phyloP scores from a whole-genome alignment of 2,329 filamentous ascomycete genomes.

The Emmonsiellopsis sp. region DNA sequence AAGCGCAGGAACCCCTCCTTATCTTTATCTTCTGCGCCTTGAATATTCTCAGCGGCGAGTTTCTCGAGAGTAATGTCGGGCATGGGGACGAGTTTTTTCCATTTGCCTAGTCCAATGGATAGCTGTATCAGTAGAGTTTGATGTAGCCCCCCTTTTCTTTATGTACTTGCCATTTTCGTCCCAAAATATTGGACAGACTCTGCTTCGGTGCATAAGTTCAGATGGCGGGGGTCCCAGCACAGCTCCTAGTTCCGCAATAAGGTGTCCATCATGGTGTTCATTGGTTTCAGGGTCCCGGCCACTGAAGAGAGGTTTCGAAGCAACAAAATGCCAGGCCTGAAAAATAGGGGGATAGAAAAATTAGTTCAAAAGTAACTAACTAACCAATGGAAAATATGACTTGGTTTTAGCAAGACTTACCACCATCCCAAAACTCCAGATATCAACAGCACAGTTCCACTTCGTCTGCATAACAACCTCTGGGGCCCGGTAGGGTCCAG shows the following conservation, averaged over 20 bases:
- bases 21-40: conserved; percentile 6
- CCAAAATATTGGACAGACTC: conserved; percentile 16
- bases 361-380: background rate
- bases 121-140: conserved; percentile 5
- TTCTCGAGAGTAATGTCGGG: conserved; percentile 11
- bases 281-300: conserved; percentile 1
- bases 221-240: conserved; percentile 10
- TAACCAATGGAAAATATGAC: background rate
- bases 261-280: conserved; percentile 11
- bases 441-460: conserved; percentile 15
- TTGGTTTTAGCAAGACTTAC: conserved; percentile 6
- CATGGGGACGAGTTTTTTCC: conserved; percentile 12
- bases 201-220: conserved; percentile 12
- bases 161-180: conserved; percentile 12
- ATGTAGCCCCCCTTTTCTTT: background rate
- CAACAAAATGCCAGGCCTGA: conserved; percentile 1
- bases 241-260: conserved; percentile 18
- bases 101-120: conserved; percentile 2
- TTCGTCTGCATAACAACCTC: conserved; percentile 16
- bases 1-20: conserved; percentile 10
- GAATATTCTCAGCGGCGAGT: background rate
- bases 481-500: conserved; percentile 14
- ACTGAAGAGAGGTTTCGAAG: background rate
- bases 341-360: background rate
- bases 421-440: conserved; percentile 17